Evolutionary conservation across 768 basidiomycete genomes (phyloP).

Genomic region (Leccinum subgranulosum): DNA sequence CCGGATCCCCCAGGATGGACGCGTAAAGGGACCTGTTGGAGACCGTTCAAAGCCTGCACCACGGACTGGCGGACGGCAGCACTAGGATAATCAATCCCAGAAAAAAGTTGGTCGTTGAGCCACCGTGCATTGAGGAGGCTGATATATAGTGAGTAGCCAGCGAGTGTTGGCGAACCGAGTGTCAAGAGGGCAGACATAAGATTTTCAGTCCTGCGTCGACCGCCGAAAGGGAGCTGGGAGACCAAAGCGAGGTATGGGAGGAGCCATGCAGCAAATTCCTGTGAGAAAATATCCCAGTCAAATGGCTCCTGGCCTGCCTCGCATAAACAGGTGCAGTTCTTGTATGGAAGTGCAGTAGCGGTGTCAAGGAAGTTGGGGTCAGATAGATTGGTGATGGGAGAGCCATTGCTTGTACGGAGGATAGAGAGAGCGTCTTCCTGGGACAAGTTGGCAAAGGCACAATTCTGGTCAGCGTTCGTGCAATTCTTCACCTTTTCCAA

Average conservation of each 20-base stretch:
- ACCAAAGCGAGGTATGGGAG: slow-evolving; percentile 48
- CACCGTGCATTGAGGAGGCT: slow-evolving; percentile 44
- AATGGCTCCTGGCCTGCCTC: slow-evolving; percentile 14
- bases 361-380: neutral
- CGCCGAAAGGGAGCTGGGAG: slow-evolving; percentile 49
- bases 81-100: slow-evolving; percentile 27
- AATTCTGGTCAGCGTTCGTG: neutral
- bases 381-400: neutral
- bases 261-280: slow-evolving; percentile 44
- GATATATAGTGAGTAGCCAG: slow-evolving; percentile 43
- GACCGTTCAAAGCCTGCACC: slow-evolving; percentile 34
- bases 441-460: neutral
- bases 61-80: slow-evolving; percentile 16
- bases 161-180: slow-evolving; percentile 43
- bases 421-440: neutral
- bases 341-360: slow-evolving; percentile 10
- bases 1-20: slow-evolving; percentile 25
- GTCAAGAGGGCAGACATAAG: slow-evolving; percentile 41
- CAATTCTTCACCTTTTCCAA: neutral
- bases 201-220: slow-evolving; percentile 39
- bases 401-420: neutral
- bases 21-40: slow-evolving; percentile 42
- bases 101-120: slow-evolving; percentile 34
- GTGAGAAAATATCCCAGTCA: slow-evolving; percentile 22
- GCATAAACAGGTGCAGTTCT: slow-evolving; percentile 6